phyloP scores from a whole-genome alignment of 2,329 filamentous ascomycete species.

The Calonectria hawksworthii region DNA sequence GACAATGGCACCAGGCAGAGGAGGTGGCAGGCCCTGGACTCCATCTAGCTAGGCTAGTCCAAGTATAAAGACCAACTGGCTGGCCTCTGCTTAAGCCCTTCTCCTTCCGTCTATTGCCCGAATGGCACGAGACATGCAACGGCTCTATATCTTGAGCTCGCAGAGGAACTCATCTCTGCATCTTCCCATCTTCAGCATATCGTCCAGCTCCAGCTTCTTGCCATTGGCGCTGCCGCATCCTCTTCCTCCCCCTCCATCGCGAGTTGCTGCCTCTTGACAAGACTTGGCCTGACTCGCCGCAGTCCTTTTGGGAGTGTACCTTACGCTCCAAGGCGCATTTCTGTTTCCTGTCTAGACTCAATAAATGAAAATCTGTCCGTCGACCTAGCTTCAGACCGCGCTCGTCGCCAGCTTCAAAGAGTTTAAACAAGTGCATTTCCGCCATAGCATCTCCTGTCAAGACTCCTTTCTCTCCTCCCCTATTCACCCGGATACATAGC shows the following conservation, averaged over 20 bases:
- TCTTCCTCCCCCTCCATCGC: slow-evolving; percentile 12
- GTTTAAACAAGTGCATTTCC: slow-evolving; percentile 5
- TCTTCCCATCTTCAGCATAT: slow-evolving; percentile 21
- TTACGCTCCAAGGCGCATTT: slow-evolving; percentile 11
- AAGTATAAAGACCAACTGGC: slow-evolving; percentile 57
- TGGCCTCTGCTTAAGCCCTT: slow-evolving; percentile 48
- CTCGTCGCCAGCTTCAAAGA: slow-evolving; percentile 19
- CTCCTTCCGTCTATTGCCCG: slow-evolving; percentile 50
- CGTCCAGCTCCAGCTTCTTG: slow-evolving; percentile 9
- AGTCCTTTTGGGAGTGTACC: slow-evolving; percentile 9
- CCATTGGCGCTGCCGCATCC: slow-evolving; percentile 22
- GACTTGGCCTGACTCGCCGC: slow-evolving; percentile 25
- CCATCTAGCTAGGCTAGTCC: slow-evolving; percentile 40
- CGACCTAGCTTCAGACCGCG: slow-evolving; percentile 5
- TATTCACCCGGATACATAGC: not conserved
- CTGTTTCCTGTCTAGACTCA: slow-evolving; percentile 18
- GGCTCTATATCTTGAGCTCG: slow-evolving; percentile 54
- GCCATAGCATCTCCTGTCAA: not conserved
- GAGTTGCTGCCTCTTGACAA: slow-evolving; percentile 14
- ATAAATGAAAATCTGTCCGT: slow-evolving; percentile 8
- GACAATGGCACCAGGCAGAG: slow-evolving; percentile 10
- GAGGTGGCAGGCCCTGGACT: slow-evolving; percentile 28
- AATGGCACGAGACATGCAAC: slow-evolving; percentile 60
- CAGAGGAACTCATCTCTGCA: slow-evolving; percentile 48
- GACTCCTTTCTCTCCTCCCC: not conserved